A percentile compares a stretch with the other conserved stretches of the same genome.
phyloP scores from a whole-genome alignment of 1,284 basidiomycete species.

The Melampsora americana region DNA sequence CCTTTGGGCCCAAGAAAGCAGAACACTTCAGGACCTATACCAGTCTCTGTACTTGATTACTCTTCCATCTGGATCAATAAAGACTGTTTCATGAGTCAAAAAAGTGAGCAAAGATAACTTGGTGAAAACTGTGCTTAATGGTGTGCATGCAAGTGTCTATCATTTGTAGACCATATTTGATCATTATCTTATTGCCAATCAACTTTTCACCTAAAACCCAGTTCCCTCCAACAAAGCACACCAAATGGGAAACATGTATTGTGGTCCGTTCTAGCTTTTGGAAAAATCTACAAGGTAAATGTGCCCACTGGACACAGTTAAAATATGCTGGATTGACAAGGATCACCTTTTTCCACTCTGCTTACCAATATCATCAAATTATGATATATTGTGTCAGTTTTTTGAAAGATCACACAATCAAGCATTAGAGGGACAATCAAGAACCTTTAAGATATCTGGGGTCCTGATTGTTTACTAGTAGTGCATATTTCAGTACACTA shows the following conservation, averaged over 20 bases:
- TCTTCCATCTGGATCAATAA: neutral
- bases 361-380: too few species aligned
- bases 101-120: neutral
- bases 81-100: neutral
- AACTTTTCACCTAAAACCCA: conserved; percentile 39
- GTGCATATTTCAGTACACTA: too few species aligned
- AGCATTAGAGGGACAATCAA: too few species aligned
- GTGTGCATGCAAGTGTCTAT: conserved; percentile 22
- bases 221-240: conserved; percentile 39
- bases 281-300: conserved; percentile 29
- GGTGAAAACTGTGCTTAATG: conserved; percentile 1
- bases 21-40: conserved; percentile 37
- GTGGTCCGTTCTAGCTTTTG: neutral
- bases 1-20: conserved; percentile 22
- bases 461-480: too few species aligned
- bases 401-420: too few species aligned
- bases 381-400: too few species aligned
- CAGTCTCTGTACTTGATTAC: conserved; percentile 41
- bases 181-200: conserved; percentile 1
- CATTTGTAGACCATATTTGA: conserved; percentile 28
- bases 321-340: conserved; percentile 25
- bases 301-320: conserved; percentile 3
- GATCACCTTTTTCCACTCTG: conserved; percentile 35
- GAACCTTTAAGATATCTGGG: too few species aligned
- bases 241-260: conserved; percentile 35